A percentile compares a stretch with the other conserved stretches of the same genome.
Evolutionary conservation across 179 eudicot species (phyloP).

Genomic region (Silene vulgaris): DNA sequence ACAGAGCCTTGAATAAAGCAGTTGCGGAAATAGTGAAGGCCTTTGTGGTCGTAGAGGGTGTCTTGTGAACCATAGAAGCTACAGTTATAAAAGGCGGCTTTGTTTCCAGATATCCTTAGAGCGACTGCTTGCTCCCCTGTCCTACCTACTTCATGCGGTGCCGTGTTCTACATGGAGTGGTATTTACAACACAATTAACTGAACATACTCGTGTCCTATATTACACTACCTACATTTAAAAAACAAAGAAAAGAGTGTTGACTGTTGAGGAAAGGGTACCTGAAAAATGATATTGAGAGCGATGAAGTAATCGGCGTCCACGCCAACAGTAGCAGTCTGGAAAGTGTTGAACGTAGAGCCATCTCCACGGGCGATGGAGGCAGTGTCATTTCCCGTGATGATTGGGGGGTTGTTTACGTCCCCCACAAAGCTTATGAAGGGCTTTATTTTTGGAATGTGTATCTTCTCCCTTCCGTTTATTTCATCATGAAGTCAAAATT

Average conservation of each 20-base stretch:
- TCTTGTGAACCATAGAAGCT: constrained; percentile 58
- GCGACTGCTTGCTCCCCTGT: constrained; percentile 58
- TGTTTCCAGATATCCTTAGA: constrained; percentile 51
- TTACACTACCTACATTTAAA: too few relatives aligned
- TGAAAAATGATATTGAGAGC: constrained; percentile 59
- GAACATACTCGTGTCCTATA: too few relatives aligned
- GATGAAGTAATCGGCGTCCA: constrained; percentile 56
- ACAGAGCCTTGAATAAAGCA: constrained; percentile 70
- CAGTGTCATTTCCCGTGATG: constrained; percentile 63
- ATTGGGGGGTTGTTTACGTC: constrained; percentile 48
- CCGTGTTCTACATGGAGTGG: constrained; percentile 38
- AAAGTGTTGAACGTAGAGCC: constrained; percentile 45
- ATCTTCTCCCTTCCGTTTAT: constrained; percentile 48
- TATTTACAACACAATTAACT: not conserved
- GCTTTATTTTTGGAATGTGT: constrained; percentile 40
- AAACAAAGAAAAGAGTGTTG: not conserved
- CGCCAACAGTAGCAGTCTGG: constrained; percentile 59
- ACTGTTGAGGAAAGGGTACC: constrained; percentile 31
- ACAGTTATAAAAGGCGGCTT: constrained; percentile 57
- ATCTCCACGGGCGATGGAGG: constrained; percentile 30
- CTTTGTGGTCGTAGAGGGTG: constrained; percentile 70
- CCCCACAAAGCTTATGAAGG: constrained; percentile 48
- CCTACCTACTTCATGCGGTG: constrained; percentile 42
- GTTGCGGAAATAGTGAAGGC: constrained; percentile 49
- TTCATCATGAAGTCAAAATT: not conserved